These are phyloP conservation scores for Xylaria telfairii DNA, from an alignment of 495 filamentous ascomycete species.

Conservation along the genomic window DNA sequence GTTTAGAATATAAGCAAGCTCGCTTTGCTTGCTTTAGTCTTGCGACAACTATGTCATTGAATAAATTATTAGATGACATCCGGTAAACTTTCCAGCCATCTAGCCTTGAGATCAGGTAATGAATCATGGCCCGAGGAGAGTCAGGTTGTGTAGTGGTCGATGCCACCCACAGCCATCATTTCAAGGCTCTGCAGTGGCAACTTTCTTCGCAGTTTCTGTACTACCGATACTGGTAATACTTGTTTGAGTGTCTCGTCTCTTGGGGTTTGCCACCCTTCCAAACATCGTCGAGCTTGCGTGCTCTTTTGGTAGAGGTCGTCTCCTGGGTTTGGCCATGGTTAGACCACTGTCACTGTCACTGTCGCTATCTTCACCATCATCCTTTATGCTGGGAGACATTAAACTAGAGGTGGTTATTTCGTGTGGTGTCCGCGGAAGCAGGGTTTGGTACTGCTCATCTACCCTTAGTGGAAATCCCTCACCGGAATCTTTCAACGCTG, in stretches of 20 bases:
- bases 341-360: slow-evolving; percentile 63
- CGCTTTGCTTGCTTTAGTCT: not conserved
- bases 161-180: not conserved
- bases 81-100: not conserved
- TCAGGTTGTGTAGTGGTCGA: not conserved
- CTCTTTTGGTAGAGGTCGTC: slow-evolving; percentile 29
- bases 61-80: not conserved
- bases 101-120: not conserved
- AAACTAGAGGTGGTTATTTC: slow-evolving; percentile 36
- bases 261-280: slow-evolving; percentile 40
- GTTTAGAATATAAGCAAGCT: not conserved
- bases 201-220: slow-evolving; percentile 63
- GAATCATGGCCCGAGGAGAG: not conserved
- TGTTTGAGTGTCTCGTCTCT: slow-evolving; percentile 57
- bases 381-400: slow-evolving; percentile 36
- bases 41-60: not conserved
- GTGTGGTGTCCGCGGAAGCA: slow-evolving; percentile 35
- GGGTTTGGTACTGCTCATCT: slow-evolving; percentile 36
- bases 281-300: slow-evolving; percentile 39
- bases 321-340: slow-evolving; percentile 54
- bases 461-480: slow-evolving; percentile 50
- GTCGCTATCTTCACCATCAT: slow-evolving; percentile 62
- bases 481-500: slow-evolving; percentile 54
- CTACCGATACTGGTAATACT: slow-evolving; percentile 59
- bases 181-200: slow-evolving; percentile 41